These are phyloP conservation scores for Alternaria arborescens DNA, from an alignment of 2,329 filamentous ascomycete genomes.

Conservation along the genomic window DNA sequence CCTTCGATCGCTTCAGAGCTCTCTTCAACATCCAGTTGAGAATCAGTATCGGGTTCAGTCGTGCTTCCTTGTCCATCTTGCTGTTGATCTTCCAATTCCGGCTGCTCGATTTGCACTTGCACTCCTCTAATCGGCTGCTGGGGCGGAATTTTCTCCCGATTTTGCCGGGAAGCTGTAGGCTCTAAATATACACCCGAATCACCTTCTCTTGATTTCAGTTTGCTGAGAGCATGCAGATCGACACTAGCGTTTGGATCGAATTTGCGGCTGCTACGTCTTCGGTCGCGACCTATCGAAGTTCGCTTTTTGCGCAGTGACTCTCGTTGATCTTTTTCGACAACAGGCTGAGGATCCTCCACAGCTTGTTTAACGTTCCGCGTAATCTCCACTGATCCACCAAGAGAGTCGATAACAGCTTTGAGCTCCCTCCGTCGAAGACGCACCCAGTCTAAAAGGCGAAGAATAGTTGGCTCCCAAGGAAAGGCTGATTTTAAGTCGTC, in stretches of 20 bases:
- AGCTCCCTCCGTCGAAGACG: slow-evolving; percentile 58
- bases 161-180: slow-evolving; percentile 14
- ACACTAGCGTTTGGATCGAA: slow-evolving; percentile 39
- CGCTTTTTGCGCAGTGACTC: slow-evolving; percentile 35
- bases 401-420: slow-evolving; percentile 49
- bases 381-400: slow-evolving; percentile 57
- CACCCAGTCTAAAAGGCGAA: slow-evolving; percentile 58
- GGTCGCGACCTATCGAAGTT: slow-evolving; percentile 37
- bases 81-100: slow-evolving; percentile 10
- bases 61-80: slow-evolving; percentile 15
- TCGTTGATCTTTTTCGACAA: slow-evolving; percentile 11
- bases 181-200: slow-evolving; percentile 23
- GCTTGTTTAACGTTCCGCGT: slow-evolving; percentile 38
- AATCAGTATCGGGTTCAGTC: slow-evolving; percentile 7
- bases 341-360: slow-evolving; percentile 23
- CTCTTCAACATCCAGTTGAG: neutral
- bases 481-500: slow-evolving; percentile 47
- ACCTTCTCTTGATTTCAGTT: slow-evolving; percentile 32
- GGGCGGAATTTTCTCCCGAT: slow-evolving; percentile 9
- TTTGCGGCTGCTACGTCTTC: slow-evolving; percentile 41
- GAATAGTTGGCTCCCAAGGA: slow-evolving; percentile 60
- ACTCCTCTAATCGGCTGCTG: slow-evolving; percentile 13
- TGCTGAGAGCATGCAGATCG: slow-evolving; percentile 32
- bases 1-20: neutral
- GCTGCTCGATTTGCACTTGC: slow-evolving; percentile 9